Evolutionary conservation across 2,329 filamentous ascomycete species (phyloP).

Genomic region (Beauveria varroae): DNA sequence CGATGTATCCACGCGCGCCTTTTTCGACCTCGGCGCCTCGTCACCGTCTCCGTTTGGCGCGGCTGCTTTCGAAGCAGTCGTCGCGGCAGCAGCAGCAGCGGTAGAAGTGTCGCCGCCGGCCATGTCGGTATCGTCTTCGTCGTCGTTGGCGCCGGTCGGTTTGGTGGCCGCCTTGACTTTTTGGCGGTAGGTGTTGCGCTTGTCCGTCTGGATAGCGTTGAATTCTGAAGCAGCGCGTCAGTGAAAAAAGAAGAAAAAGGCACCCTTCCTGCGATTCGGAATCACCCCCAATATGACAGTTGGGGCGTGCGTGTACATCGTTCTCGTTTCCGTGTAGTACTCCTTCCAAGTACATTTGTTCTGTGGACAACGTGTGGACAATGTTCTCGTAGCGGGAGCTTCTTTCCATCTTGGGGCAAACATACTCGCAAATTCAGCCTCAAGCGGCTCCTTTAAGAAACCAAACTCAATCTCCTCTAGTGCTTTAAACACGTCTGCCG

Average conservation of each 20-base stretch:
- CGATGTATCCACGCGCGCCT: slow-evolving; percentile 39
- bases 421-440: slow-evolving; percentile 70
- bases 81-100: slow-evolving; percentile 12
- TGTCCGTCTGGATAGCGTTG: slow-evolving; percentile 64
- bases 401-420: slow-evolving; percentile 13
- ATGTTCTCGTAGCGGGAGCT: too few relatives aligned
- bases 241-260: not conserved
- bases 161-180: slow-evolving; percentile 63
- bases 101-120: slow-evolving; percentile 17
- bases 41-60: slow-evolving; percentile 27
- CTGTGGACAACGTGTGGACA: not conserved
- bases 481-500: slow-evolving; percentile 67
- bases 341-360: not conserved
- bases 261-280: not conserved
- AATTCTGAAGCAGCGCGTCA: slow-evolving; percentile 46
- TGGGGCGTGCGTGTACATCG: too few relatives aligned
- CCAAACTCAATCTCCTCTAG: slow-evolving; percentile 70
- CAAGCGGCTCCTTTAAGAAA: slow-evolving; percentile 61
- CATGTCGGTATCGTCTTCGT: slow-evolving; percentile 24
- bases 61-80: slow-evolving; percentile 19
- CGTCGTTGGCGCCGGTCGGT: slow-evolving; percentile 22
- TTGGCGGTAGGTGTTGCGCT: slow-evolving; percentile 65
- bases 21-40: slow-evolving; percentile 28
- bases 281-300: too few relatives aligned
- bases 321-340: too few relatives aligned